phyloP scores from a whole-genome alignment of 1,284 basidiomycete genomes.

The Testicularia cyperi region DNA sequence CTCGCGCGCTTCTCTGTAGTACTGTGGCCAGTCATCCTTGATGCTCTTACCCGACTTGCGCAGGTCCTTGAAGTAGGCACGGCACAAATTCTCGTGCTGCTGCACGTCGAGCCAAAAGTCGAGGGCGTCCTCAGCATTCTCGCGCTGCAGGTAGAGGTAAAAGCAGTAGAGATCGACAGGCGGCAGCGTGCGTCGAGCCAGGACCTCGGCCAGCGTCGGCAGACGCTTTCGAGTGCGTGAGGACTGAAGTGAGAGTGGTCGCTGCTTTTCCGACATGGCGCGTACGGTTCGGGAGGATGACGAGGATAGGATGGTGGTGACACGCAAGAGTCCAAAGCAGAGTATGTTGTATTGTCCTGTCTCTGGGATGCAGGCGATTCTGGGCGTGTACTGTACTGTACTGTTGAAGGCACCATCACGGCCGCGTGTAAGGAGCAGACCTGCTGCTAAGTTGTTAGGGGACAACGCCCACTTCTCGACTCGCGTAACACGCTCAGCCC shows the following conservation, averaged over 20 bases:
- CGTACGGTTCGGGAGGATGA: no score
- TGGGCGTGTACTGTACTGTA: no score
- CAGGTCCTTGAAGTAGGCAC: slow-evolving; percentile 97
- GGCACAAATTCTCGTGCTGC: slow-evolving; percentile 96
- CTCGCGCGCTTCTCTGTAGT: slow-evolving; percentile 70
- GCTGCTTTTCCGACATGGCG: slow-evolving; percentile 33
- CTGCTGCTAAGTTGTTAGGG: no score
- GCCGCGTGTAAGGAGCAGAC: no score
- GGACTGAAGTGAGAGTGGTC: slow-evolving; percentile 29
- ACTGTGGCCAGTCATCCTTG: slow-evolving; percentile 95
- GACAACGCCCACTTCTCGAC: no score
- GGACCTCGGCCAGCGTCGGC: slow-evolving; percentile 60
- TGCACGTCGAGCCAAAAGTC: slow-evolving; percentile 99
- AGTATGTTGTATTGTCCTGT: no score
- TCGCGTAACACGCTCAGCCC: no score
- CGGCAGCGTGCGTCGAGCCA: slow-evolving; percentile 69
- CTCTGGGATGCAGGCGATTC: no score
- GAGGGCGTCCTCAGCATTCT: slow-evolving; percentile 88
- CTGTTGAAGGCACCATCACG: no score
- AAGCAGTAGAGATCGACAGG: slow-evolving; percentile 98
- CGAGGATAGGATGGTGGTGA: no score
- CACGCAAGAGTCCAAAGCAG: no score
- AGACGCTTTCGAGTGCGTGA: slow-evolving; percentile 56
- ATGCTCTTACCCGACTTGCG: slow-evolving; percentile 87
- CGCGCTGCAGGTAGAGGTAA: slow-evolving; percentile 72